Conservation (phyloP, 2,329 filamentous ascomycete genomes). For the Fusarium sp. region DNA sequence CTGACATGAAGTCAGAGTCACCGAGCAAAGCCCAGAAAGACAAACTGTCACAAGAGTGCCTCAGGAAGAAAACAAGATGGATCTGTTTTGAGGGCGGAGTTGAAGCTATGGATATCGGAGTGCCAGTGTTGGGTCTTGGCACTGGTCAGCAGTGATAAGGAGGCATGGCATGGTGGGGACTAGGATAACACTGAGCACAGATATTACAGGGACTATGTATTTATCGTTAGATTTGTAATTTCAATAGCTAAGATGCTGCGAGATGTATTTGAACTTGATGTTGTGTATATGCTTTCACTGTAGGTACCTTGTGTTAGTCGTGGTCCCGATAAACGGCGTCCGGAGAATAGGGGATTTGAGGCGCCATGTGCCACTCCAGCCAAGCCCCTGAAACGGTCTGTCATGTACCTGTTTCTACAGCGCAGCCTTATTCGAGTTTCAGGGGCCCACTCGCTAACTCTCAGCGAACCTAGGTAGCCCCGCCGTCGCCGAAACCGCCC, state of each 20-base stretch:
- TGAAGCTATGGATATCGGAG: neutral
- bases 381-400: constrained; percentile 1
- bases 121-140: neutral
- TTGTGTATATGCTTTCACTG: neutral
- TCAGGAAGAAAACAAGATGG: neutral
- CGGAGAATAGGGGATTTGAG: constrained; percentile 3
- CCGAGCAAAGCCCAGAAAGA: neutral
- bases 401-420: neutral
- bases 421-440: neutral
- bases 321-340: neutral
- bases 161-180: neutral
- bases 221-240: neutral
- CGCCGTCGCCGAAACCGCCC: neutral
- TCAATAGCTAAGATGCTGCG: neutral
- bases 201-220: neutral
- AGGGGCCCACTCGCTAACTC: neutral
- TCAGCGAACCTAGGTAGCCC: neutral
- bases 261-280: neutral
- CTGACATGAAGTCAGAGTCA: constrained; percentile 16
- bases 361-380: constrained; percentile 1
- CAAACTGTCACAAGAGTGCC: neutral
- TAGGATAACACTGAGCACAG: neutral
- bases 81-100: neutral
- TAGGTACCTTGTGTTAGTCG: neutral
- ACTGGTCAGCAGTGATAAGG: neutral